phyloP scores from a whole-genome alignment of 495 filamentous ascomycete species.

The Penicillium canescens region DNA sequence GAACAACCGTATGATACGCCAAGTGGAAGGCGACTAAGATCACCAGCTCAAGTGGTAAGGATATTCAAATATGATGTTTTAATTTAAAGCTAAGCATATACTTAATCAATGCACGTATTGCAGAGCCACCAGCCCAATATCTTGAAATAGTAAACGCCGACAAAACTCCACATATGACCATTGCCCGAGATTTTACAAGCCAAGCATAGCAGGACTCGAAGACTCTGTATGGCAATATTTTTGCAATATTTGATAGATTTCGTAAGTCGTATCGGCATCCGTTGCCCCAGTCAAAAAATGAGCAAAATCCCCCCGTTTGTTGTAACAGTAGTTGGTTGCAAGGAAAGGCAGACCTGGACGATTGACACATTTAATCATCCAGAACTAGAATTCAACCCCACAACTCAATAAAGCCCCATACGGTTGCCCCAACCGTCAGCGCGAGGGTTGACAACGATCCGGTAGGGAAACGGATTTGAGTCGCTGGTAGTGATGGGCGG shows the following conservation, averaged over 20 bases:
- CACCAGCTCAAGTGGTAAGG: too few relatives aligned
- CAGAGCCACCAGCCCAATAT: neutral
- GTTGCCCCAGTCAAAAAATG: neutral
- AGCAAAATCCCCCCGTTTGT: neutral
- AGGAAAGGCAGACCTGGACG: neutral
- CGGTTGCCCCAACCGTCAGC: constrained; percentile 76
- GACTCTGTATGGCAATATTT: neutral
- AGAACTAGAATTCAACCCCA: neutral
- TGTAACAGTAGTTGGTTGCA: neutral
- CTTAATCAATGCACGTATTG: neutral
- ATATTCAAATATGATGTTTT: neutral
- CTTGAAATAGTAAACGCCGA: neutral
- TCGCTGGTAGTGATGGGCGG: constrained; percentile 94
- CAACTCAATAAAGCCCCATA: constrained; percentile 71
- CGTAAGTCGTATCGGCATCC: constrained; percentile 4
- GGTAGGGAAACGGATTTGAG: constrained; percentile 91
- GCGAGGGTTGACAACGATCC: constrained; percentile 82
- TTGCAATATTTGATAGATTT: neutral
- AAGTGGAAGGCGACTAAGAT: too few relatives aligned
- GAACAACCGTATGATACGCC: too few relatives aligned
- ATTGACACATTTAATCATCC: neutral
- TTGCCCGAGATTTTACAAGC: neutral
- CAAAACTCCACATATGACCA: neutral
- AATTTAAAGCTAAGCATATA: neutral
- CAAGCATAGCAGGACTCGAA: neutral